phyloP scores from a whole-genome alignment of 306 rosid genomes.

The Phaseolus lunatus region DNA sequence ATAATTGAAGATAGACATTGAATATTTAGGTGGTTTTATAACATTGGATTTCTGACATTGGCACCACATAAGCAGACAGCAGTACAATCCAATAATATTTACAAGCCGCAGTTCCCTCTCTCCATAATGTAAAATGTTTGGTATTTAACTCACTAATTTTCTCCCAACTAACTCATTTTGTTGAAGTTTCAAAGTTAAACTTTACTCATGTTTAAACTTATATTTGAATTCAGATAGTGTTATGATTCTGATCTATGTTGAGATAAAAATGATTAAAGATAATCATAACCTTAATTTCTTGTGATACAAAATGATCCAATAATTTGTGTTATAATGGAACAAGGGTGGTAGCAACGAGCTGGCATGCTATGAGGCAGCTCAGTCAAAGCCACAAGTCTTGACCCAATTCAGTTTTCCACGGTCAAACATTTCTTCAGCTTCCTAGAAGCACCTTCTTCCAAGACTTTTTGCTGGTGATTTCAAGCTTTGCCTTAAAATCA shows the following conservation, averaged over 20 bases:
- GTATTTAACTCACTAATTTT: too few species aligned
- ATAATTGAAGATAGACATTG: background rate
- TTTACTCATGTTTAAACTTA: too few species aligned
- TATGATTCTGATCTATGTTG: too few species aligned
- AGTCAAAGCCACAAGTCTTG: constrained; percentile 94
- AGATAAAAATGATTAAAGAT: too few species aligned
- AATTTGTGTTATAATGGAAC: background rate
- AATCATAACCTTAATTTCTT: too few species aligned
- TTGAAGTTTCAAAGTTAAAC: too few species aligned
- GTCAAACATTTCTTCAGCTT: constrained; percentile 76
- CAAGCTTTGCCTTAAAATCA: constrained; percentile 17
- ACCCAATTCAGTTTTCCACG: constrained; percentile 71
- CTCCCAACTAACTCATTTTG: too few species aligned
- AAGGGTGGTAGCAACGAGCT: background rate
- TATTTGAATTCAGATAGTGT: too few species aligned
- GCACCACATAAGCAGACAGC: constrained; percentile 16
- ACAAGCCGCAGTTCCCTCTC: constrained; percentile 38
- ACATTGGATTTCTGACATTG: background rate
- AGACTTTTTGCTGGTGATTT: constrained; percentile 35
- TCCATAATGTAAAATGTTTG: background rate
- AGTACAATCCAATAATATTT: constrained; percentile 5
- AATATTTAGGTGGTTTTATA: background rate
- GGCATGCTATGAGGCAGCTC: constrained; percentile 46
- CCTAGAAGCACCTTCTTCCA: constrained; percentile 64
- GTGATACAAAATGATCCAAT: background rate